Conservation (phyloP, 2,329 filamentous ascomycete species). For the Pseudovirgaria hyperparasitica region DNA sequence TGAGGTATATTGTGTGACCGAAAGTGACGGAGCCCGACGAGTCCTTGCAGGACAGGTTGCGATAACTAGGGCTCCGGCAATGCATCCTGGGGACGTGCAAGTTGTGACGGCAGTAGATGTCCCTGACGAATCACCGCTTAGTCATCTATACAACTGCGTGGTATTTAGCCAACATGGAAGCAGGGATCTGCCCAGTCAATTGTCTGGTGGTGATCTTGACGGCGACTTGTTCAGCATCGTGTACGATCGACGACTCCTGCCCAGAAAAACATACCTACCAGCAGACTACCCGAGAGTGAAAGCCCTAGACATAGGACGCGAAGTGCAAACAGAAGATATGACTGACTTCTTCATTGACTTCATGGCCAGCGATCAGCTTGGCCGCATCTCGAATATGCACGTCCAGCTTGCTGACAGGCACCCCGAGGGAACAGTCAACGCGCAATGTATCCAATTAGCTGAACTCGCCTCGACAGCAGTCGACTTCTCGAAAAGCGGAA, state of each 20-base stretch:
- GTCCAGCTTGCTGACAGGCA: conserved; percentile 27
- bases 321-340: conserved; percentile 54
- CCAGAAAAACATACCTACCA: conserved; percentile 31
- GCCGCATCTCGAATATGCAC: conserved; percentile 28
- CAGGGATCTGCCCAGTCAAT: conserved; percentile 64
- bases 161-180: conserved; percentile 60
- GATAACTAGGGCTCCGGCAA: conserved; percentile 65
- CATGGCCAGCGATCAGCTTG: conserved; percentile 30
- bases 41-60: too few species aligned
- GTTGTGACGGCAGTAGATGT: conserved; percentile 45
- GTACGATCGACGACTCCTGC: conserved; percentile 47
- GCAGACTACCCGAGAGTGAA: conserved; percentile 55
- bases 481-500: conserved; percentile 18
- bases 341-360: conserved; percentile 63
- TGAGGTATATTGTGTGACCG: conserved; percentile 54
- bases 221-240: conserved; percentile 75
- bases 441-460: conserved; percentile 25
- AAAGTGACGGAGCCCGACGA: too few species aligned
- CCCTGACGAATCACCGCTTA: conserved; percentile 48
- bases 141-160: conserved; percentile 56
- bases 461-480: too few species aligned
- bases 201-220: conserved; percentile 73
- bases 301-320: conserved; percentile 46
- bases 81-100: conserved; percentile 75
- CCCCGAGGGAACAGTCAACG: conserved; percentile 15